Evolutionary conservation across 2,329 filamentous ascomycete genomes (phyloP), one percentile per base, ranked within the genome.

Genomic region (Ophiocordyceps camponoti-floridani): DNA sequence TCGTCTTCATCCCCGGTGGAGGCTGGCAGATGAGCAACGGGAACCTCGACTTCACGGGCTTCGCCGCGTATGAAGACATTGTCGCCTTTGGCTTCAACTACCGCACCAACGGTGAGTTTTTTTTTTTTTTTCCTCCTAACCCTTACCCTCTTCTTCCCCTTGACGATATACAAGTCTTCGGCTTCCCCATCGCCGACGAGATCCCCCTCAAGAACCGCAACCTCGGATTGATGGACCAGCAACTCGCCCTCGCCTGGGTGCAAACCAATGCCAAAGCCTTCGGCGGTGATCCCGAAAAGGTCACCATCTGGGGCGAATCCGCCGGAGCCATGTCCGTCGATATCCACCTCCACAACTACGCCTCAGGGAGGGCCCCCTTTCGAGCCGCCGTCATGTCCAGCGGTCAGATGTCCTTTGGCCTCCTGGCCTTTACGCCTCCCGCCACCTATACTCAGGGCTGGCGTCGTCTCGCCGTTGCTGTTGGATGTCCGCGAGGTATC

Each of bases 161-260:
- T 8, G 26, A 4, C 5, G 2, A 8, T 18, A 11, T 12, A 4
- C 3, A 4, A 57, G 55, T 55, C 7, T 54, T 58, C 41, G 69
- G 69, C 2, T 75, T 73, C 48, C 53, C 72, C 8, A 62, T 62
- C 41, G 59, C 63, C 1, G 60, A 56, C 13, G 57, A 67, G 38
- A 58, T 68, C 10, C 46, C 59, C 2, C 50, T 52, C 0, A 55
- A 59, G 19, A 59, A 66, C 1, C 61, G 46, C 7, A 59, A 57
- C 30, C 48, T 58, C 9, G 52, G 55, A 4, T 26, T 58, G 0
- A 48, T 55, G n/a, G 54, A 58, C 41, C 53, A 58, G 27, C 52
- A 47, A 3, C 46, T 57, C 9, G 55, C 55, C 0, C 46, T 57
- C n/a, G 47, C 51, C 38, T 59, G 54, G 52, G 47, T 56, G 2